These are phyloP conservation scores for Peronospora destructor DNA, from an alignment of 352 stramenopile species.

Conservation along the genomic window DNA sequence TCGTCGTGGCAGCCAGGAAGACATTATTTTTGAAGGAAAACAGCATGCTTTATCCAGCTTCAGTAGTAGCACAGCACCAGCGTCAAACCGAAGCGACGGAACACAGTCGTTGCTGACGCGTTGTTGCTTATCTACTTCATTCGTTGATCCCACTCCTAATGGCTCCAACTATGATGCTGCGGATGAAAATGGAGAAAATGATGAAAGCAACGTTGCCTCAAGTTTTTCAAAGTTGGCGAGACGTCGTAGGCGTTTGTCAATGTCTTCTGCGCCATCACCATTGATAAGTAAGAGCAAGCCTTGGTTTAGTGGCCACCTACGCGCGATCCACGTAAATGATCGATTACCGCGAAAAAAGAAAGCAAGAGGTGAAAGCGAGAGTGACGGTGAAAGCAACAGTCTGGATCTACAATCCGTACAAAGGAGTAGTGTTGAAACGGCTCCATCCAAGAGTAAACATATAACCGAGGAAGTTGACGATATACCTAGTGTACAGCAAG, in stretches of 20 bases:
- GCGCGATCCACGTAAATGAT: conserved; percentile 64
- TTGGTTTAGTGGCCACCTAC: conserved; percentile 68
- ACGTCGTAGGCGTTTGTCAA: conserved; percentile 23
- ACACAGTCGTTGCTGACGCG: conserved; percentile 7
- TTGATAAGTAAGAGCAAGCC: conserved; percentile 31
- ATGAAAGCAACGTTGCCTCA: conserved; percentile 10
- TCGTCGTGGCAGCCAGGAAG: conserved; percentile 8
- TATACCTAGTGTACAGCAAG: conserved; percentile 5
- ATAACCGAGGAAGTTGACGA: conserved; percentile 26
- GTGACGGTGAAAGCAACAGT: conserved; percentile 21
- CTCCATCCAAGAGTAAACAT: conserved; percentile 16
- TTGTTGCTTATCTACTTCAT: conserved; percentile 21
- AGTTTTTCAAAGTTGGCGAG: conserved; percentile 12
- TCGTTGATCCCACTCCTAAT: conserved; percentile 11
- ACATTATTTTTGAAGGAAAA: conserved; percentile 24
- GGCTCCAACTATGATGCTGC: conserved; percentile 19
- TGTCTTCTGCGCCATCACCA: conserved; percentile 17
- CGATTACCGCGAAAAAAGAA: conserved; percentile 51
- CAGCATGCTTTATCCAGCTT: conserved; percentile 6
- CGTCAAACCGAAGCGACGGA: conserved; percentile 13
- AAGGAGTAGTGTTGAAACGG: conserved; percentile 22
- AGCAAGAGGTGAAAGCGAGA: conserved; percentile 22
- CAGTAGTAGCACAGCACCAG: conserved; percentile 8
- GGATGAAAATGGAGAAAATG: conserved; percentile 19
- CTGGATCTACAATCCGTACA: conserved; percentile 15